These are phyloP conservation scores for Blastomyces emzantsi DNA, from an alignment of 2,329 filamentous ascomycete genomes.

Conservation along the genomic window DNA sequence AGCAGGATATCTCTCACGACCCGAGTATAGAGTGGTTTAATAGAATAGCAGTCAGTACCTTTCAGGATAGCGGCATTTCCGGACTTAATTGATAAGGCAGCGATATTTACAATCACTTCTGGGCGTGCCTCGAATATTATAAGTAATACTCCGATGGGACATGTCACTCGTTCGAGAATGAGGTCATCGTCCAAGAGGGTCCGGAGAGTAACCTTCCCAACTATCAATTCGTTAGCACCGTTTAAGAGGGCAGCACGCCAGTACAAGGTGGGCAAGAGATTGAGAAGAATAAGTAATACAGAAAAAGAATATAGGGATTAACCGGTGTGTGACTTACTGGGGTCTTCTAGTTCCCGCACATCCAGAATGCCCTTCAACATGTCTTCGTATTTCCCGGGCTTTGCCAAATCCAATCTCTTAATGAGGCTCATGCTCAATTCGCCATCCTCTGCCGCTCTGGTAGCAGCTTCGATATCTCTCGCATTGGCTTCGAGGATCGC, in stretches of 20 bases:
- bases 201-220: slow-evolving; percentile 73
- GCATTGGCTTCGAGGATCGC: slow-evolving; percentile 81
- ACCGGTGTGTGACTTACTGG: slow-evolving; percentile 49
- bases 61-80: slow-evolving; percentile 96
- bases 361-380: slow-evolving; percentile 94
- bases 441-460: slow-evolving; percentile 63
- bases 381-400: slow-evolving; percentile 89
- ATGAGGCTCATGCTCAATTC: slow-evolving; percentile 72
- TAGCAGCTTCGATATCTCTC: slow-evolving; percentile 66
- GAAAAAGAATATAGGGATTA: neutral
- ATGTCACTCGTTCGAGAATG: slow-evolving; percentile 76
- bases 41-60: slow-evolving; percentile 40
- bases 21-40: neutral
- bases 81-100: slow-evolving; percentile 89
- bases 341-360: slow-evolving; percentile 75
- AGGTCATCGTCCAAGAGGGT: slow-evolving; percentile 82
- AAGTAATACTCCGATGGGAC: slow-evolving; percentile 92
- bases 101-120: slow-evolving; percentile 97
- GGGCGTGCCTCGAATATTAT: slow-evolving; percentile 98
- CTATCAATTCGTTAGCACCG: slow-evolving; percentile 35
- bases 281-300: neutral
- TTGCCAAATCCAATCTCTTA: slow-evolving; percentile 76
- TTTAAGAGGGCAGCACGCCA: slow-evolving; percentile 7
- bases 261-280: neutral
- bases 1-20: slow-evolving; percentile 2